Conservation (phyloP, 179 eudicot genomes). For the Dionaea muscipula region DNA sequence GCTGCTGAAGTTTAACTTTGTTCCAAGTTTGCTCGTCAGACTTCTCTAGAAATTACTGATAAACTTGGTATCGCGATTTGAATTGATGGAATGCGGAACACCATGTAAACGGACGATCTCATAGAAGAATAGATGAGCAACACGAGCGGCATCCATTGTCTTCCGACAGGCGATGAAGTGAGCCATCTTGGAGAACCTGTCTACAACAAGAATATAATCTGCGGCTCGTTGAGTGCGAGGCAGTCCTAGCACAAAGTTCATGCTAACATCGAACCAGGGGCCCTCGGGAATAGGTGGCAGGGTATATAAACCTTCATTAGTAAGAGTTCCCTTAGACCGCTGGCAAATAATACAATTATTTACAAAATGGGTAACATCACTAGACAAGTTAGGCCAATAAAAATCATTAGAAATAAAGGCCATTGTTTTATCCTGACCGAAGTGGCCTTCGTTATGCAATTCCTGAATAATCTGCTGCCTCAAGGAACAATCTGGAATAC, state of each 20-base stretch:
- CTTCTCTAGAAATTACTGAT: background rate
- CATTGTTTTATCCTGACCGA: background rate
- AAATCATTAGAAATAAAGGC: background rate
- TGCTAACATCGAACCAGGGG: background rate
- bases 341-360: background rate
- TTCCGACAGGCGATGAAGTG: background rate
- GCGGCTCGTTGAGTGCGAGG: background rate
- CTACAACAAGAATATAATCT: slow-evolving; percentile 2
- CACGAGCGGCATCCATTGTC: background rate
- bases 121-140: slow-evolving; percentile 1
- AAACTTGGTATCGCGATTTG: background rate
- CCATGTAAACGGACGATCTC: background rate
- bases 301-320: background rate
- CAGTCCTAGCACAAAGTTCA: background rate
- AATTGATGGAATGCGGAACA: background rate
- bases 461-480: no score
- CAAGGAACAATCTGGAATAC: no score
- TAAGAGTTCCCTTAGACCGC: no score
- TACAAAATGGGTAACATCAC: background rate
- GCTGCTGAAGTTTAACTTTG: background rate
- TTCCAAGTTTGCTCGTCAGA: background rate
- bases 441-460: background rate
- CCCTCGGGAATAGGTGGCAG: background rate
- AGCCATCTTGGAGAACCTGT: background rate
- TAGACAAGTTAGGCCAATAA: background rate